Conservation (phyloP, 345 rosid genomes). For the Ceriops decandra region DNA sequence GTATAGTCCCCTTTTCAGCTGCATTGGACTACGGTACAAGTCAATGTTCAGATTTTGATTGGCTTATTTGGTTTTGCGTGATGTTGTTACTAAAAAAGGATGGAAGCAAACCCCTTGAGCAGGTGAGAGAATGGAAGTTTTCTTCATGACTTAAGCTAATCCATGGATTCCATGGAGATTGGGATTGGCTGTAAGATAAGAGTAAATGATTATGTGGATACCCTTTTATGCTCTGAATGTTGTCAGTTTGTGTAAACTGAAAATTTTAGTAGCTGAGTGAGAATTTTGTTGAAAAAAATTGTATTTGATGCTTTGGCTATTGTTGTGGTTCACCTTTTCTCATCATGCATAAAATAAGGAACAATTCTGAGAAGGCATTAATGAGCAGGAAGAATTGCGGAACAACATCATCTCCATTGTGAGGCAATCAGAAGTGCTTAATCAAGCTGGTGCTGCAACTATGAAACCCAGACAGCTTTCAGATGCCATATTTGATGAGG, state of each 20-base stretch:
- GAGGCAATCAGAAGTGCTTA: conserved; percentile 67
- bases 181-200: too few species aligned
- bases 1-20: too few species aligned
- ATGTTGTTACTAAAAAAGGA: too few species aligned
- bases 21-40: too few species aligned
- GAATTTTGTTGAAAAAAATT: neutral
- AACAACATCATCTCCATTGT: conserved; percentile 54
- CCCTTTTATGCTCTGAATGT: neutral
- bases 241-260: neutral
- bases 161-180: too few species aligned
- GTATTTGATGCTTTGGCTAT: neutral
- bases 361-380: conserved; percentile 16
- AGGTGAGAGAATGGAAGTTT: too few species aligned
- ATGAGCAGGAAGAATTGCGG: conserved; percentile 73
- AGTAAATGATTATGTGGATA: too few species aligned
- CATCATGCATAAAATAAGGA: neutral
- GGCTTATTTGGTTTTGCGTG: too few species aligned
- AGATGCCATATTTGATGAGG: conserved; percentile 77
- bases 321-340: neutral
- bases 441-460: conserved; percentile 49
- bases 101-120: too few species aligned
- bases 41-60: too few species aligned
- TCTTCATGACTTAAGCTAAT: too few species aligned
- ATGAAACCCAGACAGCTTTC: conserved; percentile 90
- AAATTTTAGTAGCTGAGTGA: neutral